A percentile compares a stretch with the other conserved stretches of the same genome.
These are phyloP conservation scores for Paraurostyla sp. DNA, from an alignment of 73 alveolate species.

Conservation along the genomic window DNA sequence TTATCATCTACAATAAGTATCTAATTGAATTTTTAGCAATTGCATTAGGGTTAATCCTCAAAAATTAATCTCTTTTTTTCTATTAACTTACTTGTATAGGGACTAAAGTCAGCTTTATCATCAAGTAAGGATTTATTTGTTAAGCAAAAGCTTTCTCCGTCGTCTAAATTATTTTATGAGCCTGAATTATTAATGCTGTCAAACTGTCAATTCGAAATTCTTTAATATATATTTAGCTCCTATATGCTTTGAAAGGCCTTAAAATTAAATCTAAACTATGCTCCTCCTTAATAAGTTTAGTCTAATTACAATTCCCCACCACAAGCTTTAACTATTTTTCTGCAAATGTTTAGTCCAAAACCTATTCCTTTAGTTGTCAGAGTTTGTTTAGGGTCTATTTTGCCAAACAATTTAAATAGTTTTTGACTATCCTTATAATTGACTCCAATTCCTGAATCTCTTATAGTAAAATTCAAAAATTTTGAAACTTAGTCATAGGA, in stretches of 20 bases:
- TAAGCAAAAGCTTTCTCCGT: no score
- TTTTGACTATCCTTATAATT: constrained; percentile 5
- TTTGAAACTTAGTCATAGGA: not conserved
- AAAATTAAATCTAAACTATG: constrained; percentile 33
- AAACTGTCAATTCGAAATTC: not conserved
- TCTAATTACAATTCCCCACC: constrained; percentile 53
- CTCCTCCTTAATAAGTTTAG: constrained; percentile 19
- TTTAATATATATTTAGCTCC: not conserved
- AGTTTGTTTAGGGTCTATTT: not conserved
- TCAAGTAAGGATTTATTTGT: no score
- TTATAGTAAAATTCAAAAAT: not conserved
- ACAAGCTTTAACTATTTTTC: constrained; percentile 36
- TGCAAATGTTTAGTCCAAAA: constrained; percentile 60
- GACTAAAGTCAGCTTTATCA: no score
- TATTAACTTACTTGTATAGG: no score
- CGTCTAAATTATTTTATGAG: no score
- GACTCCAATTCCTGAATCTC: constrained; percentile 72
- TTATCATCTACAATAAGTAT: constrained; percentile 13
- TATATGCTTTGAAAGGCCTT: not conserved
- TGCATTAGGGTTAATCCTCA: not conserved
- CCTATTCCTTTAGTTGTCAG: constrained; percentile 68
- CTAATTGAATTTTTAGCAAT: not conserved
- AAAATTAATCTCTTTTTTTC: not conserved
- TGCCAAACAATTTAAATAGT: constrained; percentile 66
- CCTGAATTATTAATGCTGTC: no score